phyloP scores from a whole-genome alignment of 148 eudicot genomes.

The Chenopodium berlandieri region DNA sequence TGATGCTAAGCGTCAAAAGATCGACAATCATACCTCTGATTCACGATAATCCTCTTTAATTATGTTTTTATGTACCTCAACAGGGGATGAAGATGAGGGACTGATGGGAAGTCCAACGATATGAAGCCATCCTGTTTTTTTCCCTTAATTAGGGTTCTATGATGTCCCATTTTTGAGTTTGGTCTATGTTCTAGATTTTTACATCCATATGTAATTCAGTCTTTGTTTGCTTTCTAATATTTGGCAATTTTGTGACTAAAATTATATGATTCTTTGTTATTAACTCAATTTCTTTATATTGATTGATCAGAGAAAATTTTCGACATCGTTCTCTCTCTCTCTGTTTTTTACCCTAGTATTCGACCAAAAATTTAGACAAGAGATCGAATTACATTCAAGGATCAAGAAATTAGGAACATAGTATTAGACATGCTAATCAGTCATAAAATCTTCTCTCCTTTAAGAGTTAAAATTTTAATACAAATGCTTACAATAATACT shows the following conservation, averaged over 20 bases:
- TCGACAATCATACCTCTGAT: constrained; percentile 46
- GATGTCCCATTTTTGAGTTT: neutral
- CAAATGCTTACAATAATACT: no score
- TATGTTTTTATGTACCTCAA: constrained; percentile 21
- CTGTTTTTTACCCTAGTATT: no score
- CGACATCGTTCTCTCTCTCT: no score
- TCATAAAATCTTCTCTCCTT: no score
- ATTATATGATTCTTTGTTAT: neutral
- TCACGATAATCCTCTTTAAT: constrained; percentile 27
- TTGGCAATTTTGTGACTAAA: constrained; percentile 18
- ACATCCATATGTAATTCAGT: neutral
- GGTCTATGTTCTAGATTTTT: neutral
- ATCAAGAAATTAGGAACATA: no score
- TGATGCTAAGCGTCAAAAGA: constrained; percentile 75
- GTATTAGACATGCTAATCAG: no score
- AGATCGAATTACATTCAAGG: no score
- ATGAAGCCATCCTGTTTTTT: constrained; percentile 11
- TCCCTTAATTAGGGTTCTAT: neutral
- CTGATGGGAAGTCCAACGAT: constrained; percentile 16
- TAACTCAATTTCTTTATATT: neutral
- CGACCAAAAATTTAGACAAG: no score
- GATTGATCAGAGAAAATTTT: neutral
- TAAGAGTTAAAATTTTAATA: no score
- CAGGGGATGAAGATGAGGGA: constrained; percentile 25
- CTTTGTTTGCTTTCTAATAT: neutral